These are phyloP conservation scores for Heliamphora pulchella DNA, from an alignment of 179 eudicot species.

Conservation along the genomic window DNA sequence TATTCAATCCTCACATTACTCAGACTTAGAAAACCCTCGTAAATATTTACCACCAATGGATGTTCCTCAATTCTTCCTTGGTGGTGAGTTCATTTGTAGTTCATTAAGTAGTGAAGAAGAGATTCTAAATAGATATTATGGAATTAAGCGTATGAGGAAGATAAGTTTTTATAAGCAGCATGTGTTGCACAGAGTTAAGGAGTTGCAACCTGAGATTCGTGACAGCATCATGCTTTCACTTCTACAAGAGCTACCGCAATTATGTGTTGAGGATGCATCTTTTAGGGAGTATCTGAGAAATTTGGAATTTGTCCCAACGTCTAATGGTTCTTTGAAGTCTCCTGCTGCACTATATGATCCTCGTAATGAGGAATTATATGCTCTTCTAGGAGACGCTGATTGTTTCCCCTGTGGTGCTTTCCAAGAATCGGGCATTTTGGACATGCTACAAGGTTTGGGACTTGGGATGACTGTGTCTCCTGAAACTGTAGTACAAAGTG, in stretches of 20 bases:
- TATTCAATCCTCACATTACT: slow-evolving; percentile 39
- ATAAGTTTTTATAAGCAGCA: slow-evolving; percentile 59
- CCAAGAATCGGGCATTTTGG: slow-evolving; percentile 58
- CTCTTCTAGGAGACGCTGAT: slow-evolving; percentile 80
- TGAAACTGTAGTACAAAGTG: slow-evolving; percentile 82
- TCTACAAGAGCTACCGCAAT: slow-evolving; percentile 77
- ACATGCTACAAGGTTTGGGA: slow-evolving; percentile 82
- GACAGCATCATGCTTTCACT: slow-evolving; percentile 76
- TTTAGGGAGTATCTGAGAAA: slow-evolving; percentile 66
- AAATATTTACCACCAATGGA: slow-evolving; percentile 72
- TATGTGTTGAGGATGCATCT: slow-evolving; percentile 74
- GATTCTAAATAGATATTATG: slow-evolving; percentile 59
- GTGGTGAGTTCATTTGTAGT: slow-evolving; percentile 52
- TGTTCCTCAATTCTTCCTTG: slow-evolving; percentile 60
- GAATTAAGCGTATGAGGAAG: slow-evolving; percentile 76
- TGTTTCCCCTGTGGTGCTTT: slow-evolving; percentile 73
- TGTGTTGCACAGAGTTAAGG: slow-evolving; percentile 52
- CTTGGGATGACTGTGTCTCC: slow-evolving; percentile 71
- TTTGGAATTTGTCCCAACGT: slow-evolving; percentile 75
- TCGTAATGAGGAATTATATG: slow-evolving; percentile 84
- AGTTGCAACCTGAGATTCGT: slow-evolving; percentile 64
- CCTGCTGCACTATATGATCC: slow-evolving; percentile 81
- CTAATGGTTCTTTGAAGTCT: slow-evolving; percentile 54
- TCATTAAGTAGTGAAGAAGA: slow-evolving; percentile 67
- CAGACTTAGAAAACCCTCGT: slow-evolving; percentile 55